These are phyloP conservation scores for Mesotaenium endlicherianum DNA, from an alignment of 139 green algal genomes.

Conservation along the genomic window DNA sequence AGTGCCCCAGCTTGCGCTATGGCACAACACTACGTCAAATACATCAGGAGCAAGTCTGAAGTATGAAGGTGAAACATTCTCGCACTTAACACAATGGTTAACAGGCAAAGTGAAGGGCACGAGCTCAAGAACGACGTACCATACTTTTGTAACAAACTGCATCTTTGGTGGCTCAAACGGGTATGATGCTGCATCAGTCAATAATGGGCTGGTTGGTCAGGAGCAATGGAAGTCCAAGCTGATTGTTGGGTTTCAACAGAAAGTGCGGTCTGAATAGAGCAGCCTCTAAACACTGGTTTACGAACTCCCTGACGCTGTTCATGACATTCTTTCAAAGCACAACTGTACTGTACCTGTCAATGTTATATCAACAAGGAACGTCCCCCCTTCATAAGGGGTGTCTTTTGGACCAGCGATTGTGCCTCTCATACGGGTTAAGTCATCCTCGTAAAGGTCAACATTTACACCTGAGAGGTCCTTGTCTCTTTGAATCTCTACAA, in stretches of 20 bases:
- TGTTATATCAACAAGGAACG: conserved; percentile 77
- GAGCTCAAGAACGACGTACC: no score
- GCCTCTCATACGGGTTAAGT: conserved; percentile 35
- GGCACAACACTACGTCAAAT: no score
- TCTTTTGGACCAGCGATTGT: conserved; percentile 27
- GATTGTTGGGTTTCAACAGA: background rate
- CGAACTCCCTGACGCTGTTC: background rate
- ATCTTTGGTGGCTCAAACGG: conserved; percentile 98
- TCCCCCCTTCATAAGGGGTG: conserved; percentile 66
- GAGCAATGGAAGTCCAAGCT: background rate
- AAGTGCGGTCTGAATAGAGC: background rate
- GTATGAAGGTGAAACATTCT: no score
- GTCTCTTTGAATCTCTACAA: conserved; percentile 31
- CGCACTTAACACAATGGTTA: no score
- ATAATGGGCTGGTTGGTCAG: no score
- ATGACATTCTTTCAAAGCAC: background rate
- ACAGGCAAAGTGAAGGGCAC: no score
- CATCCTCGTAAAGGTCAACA: conserved; percentile 22
- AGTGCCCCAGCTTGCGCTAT: no score
- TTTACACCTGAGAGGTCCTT: conserved; percentile 25
- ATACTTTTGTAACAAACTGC: conserved; percentile 92
- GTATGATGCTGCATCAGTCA: conserved; percentile 65
- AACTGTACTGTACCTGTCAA: conserved; percentile 52
- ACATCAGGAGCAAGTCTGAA: no score
- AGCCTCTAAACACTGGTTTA: background rate